These are phyloP conservation scores for Macaranga tanarius DNA, from an alignment of 441 rosid genomes.

Conservation along the genomic window DNA sequence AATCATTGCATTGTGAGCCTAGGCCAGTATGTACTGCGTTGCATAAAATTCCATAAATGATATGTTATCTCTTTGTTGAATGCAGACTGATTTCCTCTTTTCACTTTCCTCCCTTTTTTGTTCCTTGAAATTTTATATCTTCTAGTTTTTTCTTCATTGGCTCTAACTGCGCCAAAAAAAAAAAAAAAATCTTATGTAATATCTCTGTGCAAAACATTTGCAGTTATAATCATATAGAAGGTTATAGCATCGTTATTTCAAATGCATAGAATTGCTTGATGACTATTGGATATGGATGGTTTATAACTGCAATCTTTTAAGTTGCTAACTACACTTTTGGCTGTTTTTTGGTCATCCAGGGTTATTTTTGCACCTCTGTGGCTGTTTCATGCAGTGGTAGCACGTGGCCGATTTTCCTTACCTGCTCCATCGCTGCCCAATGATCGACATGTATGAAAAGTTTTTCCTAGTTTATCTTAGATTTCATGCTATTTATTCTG, in stretches of 20 bases:
- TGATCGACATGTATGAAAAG: constrained; percentile 66
- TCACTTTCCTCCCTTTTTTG: not conserved
- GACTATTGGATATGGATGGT: not conserved
- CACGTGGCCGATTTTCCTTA: constrained; percentile 90
- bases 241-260: not conserved
- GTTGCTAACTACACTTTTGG: not conserved
- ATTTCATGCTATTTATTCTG: not conserved
- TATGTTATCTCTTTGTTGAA: not conserved
- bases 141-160: not conserved
- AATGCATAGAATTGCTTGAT: not conserved
- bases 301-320: not conserved
- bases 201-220: not conserved
- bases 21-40: not conserved
- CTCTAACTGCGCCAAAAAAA: not conserved
- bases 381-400: constrained; percentile 82
- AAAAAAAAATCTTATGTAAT: not conserved
- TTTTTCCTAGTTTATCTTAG: constrained; percentile 2
- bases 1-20: not conserved
- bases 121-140: not conserved
- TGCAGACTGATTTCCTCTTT: too few species aligned
- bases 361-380: constrained; percentile 66
- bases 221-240: not conserved
- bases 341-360: constrained; percentile 48
- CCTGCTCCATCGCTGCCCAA: constrained; percentile 93
- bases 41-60: not conserved